phyloP scores from a whole-genome alignment of 1,284 basidiomycete genomes.

The Heliocybe sulcata region DNA sequence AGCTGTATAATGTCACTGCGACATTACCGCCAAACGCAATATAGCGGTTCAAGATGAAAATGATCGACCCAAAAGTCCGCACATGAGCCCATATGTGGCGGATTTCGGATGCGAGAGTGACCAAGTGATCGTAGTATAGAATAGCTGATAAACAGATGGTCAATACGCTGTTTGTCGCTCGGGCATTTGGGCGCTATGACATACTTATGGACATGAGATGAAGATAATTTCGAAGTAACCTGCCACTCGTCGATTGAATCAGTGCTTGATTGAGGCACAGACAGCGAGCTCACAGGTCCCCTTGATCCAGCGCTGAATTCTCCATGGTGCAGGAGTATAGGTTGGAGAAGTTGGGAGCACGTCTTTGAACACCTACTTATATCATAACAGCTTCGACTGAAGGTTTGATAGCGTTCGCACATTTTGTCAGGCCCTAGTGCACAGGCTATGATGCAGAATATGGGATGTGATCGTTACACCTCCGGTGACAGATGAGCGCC shows the following conservation, averaged over 20 bases:
- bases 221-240: not conserved
- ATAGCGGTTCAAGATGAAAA: conserved; percentile 7
- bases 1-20: not conserved
- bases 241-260: not conserved
- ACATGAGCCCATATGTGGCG: conserved; percentile 3
- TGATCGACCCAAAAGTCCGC: not conserved
- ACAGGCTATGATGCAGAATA: no score
- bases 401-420: no score
- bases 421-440: no score
- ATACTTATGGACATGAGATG: not conserved
- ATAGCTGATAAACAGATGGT: conserved; percentile 1
- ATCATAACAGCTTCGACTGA: no score
- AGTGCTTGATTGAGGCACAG: not conserved
- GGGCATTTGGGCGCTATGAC: not conserved
- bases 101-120: conserved; percentile 6
- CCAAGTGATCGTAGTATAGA: conserved; percentile 4
- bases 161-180: not conserved
- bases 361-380: no score
- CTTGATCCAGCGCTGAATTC: not conserved
- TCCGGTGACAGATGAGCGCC: no score
- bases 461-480: no score
- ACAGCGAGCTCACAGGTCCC: not conserved
- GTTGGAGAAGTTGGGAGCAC: no score
- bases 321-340: no score
- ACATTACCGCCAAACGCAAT: not conserved